phyloP scores from a whole-genome alignment of 2,329 filamentous ascomycete genomes.

The Paraconiothyrium sp. region DNA sequence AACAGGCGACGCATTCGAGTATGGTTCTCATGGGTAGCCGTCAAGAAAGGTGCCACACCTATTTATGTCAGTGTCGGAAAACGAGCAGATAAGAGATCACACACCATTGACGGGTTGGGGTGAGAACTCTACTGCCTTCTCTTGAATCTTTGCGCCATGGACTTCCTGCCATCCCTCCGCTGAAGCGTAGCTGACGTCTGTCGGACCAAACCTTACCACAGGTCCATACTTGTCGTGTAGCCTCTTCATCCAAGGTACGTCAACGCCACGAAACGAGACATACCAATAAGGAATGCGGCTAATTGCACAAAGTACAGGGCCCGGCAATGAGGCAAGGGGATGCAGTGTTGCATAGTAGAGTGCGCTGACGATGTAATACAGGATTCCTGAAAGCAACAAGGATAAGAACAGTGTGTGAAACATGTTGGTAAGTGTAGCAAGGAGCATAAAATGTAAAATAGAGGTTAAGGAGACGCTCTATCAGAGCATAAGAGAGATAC shows the following conservation, averaged over 20 bases:
- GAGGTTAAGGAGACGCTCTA: background rate
- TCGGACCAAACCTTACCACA: slow-evolving; percentile 5
- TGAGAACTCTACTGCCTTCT: slow-evolving; percentile 6
- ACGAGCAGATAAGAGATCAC: background rate
- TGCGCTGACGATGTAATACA: slow-evolving; percentile 4
- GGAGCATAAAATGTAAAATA: background rate
- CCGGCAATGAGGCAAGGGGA: slow-evolving; percentile 3
- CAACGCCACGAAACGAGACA: slow-evolving; percentile 1
- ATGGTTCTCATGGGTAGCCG: slow-evolving; percentile 18
- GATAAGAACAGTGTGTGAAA: background rate
- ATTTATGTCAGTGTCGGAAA: background rate
- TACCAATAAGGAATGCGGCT: slow-evolving; percentile 9
- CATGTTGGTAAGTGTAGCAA: background rate
- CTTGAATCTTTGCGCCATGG: slow-evolving; percentile 7
- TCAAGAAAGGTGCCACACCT: slow-evolving; percentile 5
- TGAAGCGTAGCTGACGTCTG: slow-evolving; percentile 6
- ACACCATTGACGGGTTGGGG: slow-evolving; percentile 6
- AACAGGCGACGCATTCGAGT: slow-evolving; percentile 27
- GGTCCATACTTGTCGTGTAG: slow-evolving; percentile 7
- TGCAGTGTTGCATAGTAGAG: slow-evolving; percentile 5
- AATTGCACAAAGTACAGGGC: slow-evolving; percentile 2
- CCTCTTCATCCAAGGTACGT: slow-evolving; percentile 5
- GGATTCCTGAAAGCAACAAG: background rate
- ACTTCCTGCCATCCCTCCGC: slow-evolving; percentile 4
- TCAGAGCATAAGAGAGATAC: background rate